Evolutionary conservation across 768 basidiomycete species (phyloP), one percentile per base, ranked within the genome.

Genomic region (Kwoniella sp.): DNA sequence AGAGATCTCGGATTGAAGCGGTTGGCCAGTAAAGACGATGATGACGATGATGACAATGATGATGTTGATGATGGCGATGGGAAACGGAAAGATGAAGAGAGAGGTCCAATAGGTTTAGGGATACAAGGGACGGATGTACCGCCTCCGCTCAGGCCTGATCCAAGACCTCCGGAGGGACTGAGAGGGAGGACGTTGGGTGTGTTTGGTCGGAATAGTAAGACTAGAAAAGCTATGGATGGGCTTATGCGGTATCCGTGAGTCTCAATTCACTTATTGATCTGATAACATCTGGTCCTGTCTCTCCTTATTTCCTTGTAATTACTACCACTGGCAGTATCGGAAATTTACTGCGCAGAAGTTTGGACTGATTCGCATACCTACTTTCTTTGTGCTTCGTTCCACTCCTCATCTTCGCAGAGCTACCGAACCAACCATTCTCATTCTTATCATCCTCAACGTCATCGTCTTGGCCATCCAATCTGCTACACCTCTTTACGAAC

Each of bases 401-500:
- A 19, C 13, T n/a, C 17, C 15, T 33, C 27, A 19, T 10, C n/a
- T 4, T n/a, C 58, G 21, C 70, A 92, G 91, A 63, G 89, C 86
- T 85, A 94, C 93, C 19, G 95, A 98, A 81, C 91, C 91, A 26
- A 63, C 83, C 24, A 90, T 97, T 64, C 85, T 98, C 48, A 70
- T 89, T 24, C 83, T 93, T 56, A 96, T 98, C 74, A 84, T 97
- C 60, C 65, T 88, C 66, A 89, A 96, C 74, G 90, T 91, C 21
- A 83, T 91, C 60, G 83, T 94, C 22, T 83, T 97, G 54, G 88
- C 90, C 4, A 84, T 90, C 24, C 93, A 97, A 80, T 85, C 91
- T 8, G 85, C 89, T 36, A 84, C 82, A 57, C 81, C 88, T 2
- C 77, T 87, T 30, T 64, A 74, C 49, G 58, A 53, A 4, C 76